Evolutionary conservation across 2,329 filamentous ascomycete genomes (phyloP), one percentile per base, ranked within the genome.

Genomic region (Teratosphaeria pseudoeucalypti): DNA sequence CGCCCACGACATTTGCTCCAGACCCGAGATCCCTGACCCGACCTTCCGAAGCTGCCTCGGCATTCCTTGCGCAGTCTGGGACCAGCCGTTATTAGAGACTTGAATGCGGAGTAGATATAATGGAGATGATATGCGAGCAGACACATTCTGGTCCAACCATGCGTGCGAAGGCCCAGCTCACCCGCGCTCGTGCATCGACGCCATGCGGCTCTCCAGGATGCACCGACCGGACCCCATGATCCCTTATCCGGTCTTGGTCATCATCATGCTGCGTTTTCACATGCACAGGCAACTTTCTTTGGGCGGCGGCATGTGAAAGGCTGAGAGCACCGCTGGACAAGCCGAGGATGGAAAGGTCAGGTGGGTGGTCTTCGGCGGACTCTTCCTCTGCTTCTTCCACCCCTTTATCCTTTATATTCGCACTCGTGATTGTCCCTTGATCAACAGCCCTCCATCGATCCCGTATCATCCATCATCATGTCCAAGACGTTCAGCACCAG

Each of bases 401-500:
- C 26, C 26, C 34, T 5, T 3, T 32, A 32, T 32, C 29, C 39
- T 34, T 27, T 47, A 54, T 53, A 27, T 12, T 26, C 26, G 27
- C 23, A 19, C n/a, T 43, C 19, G 49, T 57, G 19, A 23, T 6
- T 6, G 43, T 49, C 16, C 9, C 6, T n/a, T n/a, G 19, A 23
- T 49, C 29, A 3, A 32, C 29, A 32, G 29, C 29, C 9, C 43
- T 49, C 37, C 29, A 16, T 47, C 39, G 26, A 10, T 57, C 53
- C 54, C 34, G 19, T 29, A 37, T 34, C 54, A 39, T 54, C 54
- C 4, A n/a, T 27, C 69, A 82, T 60, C 69, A 99, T 99, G 94
- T 88, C 92, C 56, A 89, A 94, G 78, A 87, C 84, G 34, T 96
- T 96, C 74, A 88, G 86, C 58, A 81, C 85, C 65, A 83, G 83